These are phyloP conservation scores for Citrullus amarus DNA, from an alignment of 306 rosid genomes.

Conservation along the genomic window DNA sequence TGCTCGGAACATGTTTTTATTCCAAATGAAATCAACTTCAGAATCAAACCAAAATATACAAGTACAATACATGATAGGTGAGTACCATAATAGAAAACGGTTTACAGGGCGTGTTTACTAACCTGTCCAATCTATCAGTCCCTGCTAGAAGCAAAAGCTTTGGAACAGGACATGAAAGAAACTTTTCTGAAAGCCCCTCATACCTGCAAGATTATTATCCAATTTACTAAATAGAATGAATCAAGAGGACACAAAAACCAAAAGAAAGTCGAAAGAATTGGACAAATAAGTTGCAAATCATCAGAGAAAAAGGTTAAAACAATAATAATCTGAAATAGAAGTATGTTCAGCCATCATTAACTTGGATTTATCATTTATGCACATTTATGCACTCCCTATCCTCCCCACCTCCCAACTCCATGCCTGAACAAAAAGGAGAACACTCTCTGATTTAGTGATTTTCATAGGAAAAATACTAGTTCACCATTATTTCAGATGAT, in stretches of 20 bases:
- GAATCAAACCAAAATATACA: neutral
- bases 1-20: neutral
- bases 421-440: neutral
- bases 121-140: constrained; percentile 96
- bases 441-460: neutral
- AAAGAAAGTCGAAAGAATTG: neutral
- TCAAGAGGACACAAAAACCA: neutral
- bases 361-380: neutral
- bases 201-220: constrained; percentile 42
- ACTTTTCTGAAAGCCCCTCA: constrained; percentile 92
- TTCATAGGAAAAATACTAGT: neutral
- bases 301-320: neutral
- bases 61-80: neutral
- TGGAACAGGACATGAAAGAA: constrained; percentile 68
- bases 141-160: constrained; percentile 92
- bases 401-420: neutral
- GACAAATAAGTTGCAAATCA: neutral
- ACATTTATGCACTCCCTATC: neutral
- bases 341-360: neutral
- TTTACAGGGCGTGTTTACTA: neutral
- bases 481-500: neutral
- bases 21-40: neutral
- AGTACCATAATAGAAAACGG: neutral
- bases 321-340: neutral
- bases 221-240: neutral